Conservation (phyloP, 306 rosid species). For the Begonia peltatifolia region DNA sequence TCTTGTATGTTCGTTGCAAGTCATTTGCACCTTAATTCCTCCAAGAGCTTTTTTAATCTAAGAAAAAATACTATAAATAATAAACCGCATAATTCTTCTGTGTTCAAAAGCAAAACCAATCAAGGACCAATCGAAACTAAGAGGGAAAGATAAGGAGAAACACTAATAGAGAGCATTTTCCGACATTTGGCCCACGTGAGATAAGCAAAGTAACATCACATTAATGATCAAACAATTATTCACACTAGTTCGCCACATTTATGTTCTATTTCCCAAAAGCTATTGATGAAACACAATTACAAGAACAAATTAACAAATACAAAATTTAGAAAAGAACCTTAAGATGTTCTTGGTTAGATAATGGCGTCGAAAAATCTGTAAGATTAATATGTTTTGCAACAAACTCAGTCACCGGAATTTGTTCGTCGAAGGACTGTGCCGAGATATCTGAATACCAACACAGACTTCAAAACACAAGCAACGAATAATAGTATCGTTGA, state of each 20-base stretch:
- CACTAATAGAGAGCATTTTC: too few species aligned
- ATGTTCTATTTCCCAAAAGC: too few species aligned
- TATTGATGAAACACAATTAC: too few species aligned
- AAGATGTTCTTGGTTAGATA: conserved; percentile 32
- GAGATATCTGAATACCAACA: conserved; percentile 51
- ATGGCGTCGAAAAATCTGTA: conserved; percentile 17
- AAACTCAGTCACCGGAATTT: conserved; percentile 28
- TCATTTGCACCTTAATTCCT: conserved; percentile 30
- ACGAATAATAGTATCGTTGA: neutral
- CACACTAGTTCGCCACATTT: too few species aligned
- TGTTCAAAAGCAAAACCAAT: neutral
- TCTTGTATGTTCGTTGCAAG: conserved; percentile 1
- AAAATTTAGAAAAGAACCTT: conserved; percentile 27
- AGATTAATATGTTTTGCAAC: conserved; percentile 15
- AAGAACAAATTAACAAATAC: too few species aligned
- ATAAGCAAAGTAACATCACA: too few species aligned
- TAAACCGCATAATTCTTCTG: neutral
- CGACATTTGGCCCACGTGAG: too few species aligned
- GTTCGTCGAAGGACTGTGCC: conserved; percentile 50
- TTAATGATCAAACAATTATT: too few species aligned
- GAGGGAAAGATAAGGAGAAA: too few species aligned
- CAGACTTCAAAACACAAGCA: neutral
- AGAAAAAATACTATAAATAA: neutral
- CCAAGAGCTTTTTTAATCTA: conserved; percentile 33
- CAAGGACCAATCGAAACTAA: neutral